Evolutionary conservation across 2,329 filamentous ascomycete species (phyloP).

Genomic region (Verticillium isaacii): DNA sequence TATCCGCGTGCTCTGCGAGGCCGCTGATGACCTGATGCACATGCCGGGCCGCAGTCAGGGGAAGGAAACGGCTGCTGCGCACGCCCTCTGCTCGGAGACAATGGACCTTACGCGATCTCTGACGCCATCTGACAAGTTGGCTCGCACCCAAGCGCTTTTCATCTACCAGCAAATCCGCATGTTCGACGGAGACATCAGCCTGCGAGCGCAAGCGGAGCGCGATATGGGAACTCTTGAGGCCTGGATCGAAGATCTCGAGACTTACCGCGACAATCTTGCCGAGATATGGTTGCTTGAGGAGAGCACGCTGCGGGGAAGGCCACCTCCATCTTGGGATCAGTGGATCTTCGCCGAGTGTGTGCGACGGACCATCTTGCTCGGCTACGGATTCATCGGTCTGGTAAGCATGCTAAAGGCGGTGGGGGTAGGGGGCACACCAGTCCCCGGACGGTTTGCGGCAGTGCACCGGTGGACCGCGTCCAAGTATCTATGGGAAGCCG

Average conservation of each 20-base stretch:
- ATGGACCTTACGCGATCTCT: no score
- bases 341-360: constrained; percentile 39
- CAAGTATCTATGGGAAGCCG: constrained; percentile 36
- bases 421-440: neutral
- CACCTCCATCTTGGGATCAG: constrained; percentile 37
- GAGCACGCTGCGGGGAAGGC: constrained; percentile 20
- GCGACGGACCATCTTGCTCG: constrained; percentile 31
- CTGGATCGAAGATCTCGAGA: constrained; percentile 31
- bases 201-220: constrained; percentile 33
- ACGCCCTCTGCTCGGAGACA: neutral
- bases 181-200: constrained; percentile 36
- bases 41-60: constrained; percentile 22
- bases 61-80: neutral
- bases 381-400: constrained; percentile 26
- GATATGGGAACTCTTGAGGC: constrained; percentile 29
- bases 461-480: constrained; percentile 31
- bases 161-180: constrained; percentile 35
- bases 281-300: constrained; percentile 16
- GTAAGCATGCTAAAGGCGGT: constrained; percentile 25
- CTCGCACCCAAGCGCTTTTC: constrained; percentile 36
- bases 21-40: constrained; percentile 28
- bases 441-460: constrained; percentile 13
- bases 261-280: constrained; percentile 28
- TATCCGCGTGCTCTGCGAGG: constrained; percentile 31
- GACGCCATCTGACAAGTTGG: constrained; percentile 32